Evolutionary conservation across 139 green algal species (phyloP).

Genomic region (Astrephomene gubernaculifera): DNA sequence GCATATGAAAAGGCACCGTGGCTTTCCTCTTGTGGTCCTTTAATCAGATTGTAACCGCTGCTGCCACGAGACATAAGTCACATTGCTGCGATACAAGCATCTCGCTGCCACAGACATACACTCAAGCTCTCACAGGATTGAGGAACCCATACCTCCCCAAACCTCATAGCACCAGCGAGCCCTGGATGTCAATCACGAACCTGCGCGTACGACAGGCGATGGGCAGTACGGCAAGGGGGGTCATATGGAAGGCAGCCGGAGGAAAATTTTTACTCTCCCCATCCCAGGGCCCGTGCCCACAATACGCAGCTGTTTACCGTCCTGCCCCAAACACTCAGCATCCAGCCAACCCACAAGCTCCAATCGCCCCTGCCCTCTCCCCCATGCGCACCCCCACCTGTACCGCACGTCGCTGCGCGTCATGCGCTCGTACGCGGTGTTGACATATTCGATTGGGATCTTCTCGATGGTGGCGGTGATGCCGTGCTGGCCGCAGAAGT

Average conservation of each 20-base stretch:
- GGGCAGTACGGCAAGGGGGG: neutral
- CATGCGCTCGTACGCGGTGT: slow-evolving; percentile 77
- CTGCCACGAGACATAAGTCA: too few species aligned
- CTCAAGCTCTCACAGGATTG: too few species aligned
- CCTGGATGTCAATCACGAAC: slow-evolving; percentile 77
- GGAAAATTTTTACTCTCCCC: neutral
- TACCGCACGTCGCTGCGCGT: slow-evolving; percentile 76
- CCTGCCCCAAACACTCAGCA: neutral
- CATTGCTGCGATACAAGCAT: too few species aligned
- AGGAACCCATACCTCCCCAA: too few species aligned
- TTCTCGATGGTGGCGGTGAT: slow-evolving; percentile 61
- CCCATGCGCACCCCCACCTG: too few species aligned
- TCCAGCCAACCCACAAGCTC: neutral
- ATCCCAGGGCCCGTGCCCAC: neutral
- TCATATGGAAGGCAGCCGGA: neutral
- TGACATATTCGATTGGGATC: slow-evolving; percentile 63
- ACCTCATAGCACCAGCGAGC: slow-evolving; percentile 50
- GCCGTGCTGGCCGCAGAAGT: slow-evolving; percentile 80
- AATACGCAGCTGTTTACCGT: too few species aligned
- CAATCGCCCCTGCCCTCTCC: too few species aligned
- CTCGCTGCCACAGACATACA: too few species aligned
- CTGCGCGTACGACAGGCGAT: slow-evolving; percentile 16
- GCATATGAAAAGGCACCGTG: too few species aligned
- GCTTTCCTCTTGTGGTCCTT: too few species aligned
- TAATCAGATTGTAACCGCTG: too few species aligned